These are phyloP conservation scores for Cylindrotheca fusiformis DNA, from an alignment of 108 stramenopile genomes.

Conservation along the genomic window DNA sequence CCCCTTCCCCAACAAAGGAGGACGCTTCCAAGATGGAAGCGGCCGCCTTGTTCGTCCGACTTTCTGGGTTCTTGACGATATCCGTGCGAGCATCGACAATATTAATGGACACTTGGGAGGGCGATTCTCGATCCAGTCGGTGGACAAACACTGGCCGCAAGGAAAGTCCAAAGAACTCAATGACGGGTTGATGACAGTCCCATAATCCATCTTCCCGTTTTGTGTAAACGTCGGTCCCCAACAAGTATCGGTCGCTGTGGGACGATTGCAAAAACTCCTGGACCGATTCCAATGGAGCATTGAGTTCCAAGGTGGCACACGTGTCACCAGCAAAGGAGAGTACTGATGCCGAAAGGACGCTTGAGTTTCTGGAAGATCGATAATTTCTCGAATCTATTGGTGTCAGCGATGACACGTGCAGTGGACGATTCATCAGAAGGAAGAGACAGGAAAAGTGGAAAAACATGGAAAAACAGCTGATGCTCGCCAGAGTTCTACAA, in stretches of 20 bases:
- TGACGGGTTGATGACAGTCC: constrained; percentile 36
- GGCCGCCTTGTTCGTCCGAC: constrained; percentile 24
- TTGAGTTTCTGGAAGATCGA: no score
- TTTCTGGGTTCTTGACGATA: neutral
- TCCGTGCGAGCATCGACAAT: constrained; percentile 22
- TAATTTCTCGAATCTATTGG: no score
- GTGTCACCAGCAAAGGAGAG: constrained; percentile 7
- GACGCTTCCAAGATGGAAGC: constrained; percentile 23
- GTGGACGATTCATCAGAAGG: no score
- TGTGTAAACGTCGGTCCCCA: constrained; percentile 7
- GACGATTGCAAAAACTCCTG: constrained; percentile 3
- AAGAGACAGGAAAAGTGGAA: no score
- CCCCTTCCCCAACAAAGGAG: constrained; percentile 27
- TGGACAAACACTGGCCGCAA: constrained; percentile 39
- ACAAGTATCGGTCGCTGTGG: neutral
- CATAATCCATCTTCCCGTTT: constrained; percentile 10
- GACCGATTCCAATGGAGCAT: constrained; percentile 1
- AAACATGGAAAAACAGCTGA: no score
- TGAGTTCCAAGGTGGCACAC: neutral
- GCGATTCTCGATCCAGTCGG: constrained; percentile 32
- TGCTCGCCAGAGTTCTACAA: no score
- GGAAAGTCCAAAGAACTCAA: constrained; percentile 48
- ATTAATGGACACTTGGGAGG: constrained; percentile 13
- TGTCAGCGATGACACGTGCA: no score
- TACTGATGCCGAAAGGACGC: no score